Conservation (phyloP, 345 rosid species). For the Trapa bicornis region DNA sequence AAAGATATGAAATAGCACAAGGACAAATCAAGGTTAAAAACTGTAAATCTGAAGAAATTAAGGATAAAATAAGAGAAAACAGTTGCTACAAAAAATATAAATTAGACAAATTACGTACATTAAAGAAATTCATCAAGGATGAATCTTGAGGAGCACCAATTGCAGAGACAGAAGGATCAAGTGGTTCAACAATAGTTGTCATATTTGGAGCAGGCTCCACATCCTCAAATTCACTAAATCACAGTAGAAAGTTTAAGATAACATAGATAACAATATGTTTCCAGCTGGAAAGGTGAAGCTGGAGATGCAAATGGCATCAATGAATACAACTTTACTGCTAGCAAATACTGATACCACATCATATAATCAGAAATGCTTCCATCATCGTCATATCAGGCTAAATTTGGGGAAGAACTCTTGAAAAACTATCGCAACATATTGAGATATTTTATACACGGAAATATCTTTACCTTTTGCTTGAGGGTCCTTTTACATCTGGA, state of each 20-base stretch:
- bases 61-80: too few species aligned
- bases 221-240: constrained; percentile 51
- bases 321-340: neutral
- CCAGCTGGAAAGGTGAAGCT: neutral
- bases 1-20: too few species aligned
- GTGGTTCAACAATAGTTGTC: constrained; percentile 41
- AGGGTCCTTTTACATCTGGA: constrained; percentile 31
- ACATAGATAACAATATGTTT: neutral
- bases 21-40: neutral
- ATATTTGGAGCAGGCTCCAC: constrained; percentile 52
- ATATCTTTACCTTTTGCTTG: constrained; percentile 35
- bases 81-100: too few species aligned
- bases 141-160: constrained; percentile 37
- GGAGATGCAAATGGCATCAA: neutral
- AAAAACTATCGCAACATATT: neutral
- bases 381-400: neutral
- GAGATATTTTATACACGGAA: neutral
- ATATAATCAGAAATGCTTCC: neutral
- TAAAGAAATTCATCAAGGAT: constrained; percentile 48
- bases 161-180: constrained; percentile 41
- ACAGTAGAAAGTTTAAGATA: neutral
- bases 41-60: neutral
- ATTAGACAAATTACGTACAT: constrained; percentile 21
- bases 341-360: neutral
- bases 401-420: neutral